Base-by-base conservation (phyloP, 768 basidiomycete genomes). In the Exsudoporus frostii region DNA sequence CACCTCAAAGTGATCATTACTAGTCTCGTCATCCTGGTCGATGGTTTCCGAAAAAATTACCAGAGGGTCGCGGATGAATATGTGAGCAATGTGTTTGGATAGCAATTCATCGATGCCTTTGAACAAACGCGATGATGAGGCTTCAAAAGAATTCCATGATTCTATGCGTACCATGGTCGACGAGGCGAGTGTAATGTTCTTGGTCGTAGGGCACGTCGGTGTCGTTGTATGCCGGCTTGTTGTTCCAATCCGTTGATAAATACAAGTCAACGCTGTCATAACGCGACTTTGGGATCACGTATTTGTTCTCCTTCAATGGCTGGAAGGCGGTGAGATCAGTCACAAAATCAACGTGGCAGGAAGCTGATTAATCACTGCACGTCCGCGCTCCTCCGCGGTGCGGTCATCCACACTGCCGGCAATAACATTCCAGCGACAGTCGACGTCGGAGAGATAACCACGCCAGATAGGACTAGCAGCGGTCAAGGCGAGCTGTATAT, bases 401-500 rank as follows among this genome's bases (percentile, higher is more conserved):
- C 97, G 84, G 71, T 98, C 96, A 64, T 99, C 97, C 0, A 99
- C 96, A 63, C 92, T 92, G n/a, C 90, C 97, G 10, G 97, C 90
- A 58, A 99, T 97, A 10, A 99, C 97, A 63, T 98, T 92, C 97
- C 97, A 99, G 39, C 97, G 84, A 64, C 92, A 97, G 73, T 99
- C 97, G 6, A 98, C 95, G 67, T 99, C 95, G 37, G 95, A 86
- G 39, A 99, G 81, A 68, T 92, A 88, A 6, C 97, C 97, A 55
- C 97, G 81, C 84, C 92, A 99, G 14, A 92, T 79, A 4, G 97
- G 97, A 66, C 95, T 95, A 1, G 93, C 92, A 25, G 95, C 97
- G 1, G 90, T 92, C 65, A 98, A 73, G 4, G 97, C 97, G 50
- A 99, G 77, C 95, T 97, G 70, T 39, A 33, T 2, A 36, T n/a